Conservation (phyloP, 2,329 filamentous ascomycete genomes). For the Beauveria sp. region DNA sequence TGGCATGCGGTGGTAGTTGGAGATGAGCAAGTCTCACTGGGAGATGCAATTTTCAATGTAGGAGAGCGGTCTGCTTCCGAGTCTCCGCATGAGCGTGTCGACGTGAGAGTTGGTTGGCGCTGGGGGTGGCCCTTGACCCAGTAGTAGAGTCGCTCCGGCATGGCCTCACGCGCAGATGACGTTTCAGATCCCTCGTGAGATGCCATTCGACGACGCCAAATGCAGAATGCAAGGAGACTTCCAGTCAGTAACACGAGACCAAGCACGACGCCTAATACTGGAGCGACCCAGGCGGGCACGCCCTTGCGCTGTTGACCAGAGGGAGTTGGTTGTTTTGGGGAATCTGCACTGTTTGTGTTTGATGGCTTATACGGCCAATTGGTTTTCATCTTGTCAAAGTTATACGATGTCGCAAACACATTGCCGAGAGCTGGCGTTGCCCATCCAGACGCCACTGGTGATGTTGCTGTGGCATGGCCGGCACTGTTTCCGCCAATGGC, state of each 20-base stretch:
- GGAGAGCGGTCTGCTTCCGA: not conserved
- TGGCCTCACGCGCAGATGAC: conserved; percentile 25
- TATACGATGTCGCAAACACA: conserved; percentile 50
- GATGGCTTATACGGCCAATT: conserved; percentile 51
- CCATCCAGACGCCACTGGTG: conserved; percentile 54
- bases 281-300: conserved; percentile 50
- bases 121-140: conserved; percentile 43
- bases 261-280: conserved; percentile 55
- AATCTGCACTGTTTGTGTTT: conserved; percentile 13
- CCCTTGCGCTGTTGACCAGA: conserved; percentile 23
- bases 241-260: conserved; percentile 49
- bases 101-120: not conserved
- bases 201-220: conserved; percentile 36
- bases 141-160: conserved; percentile 36
- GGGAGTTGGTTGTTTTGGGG: conserved; percentile 14
- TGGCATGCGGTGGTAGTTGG: conserved; percentile 6
- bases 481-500: conserved; percentile 59
- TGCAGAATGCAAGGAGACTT: conserved; percentile 41
- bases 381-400: conserved; percentile 45
- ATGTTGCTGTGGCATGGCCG: conserved; percentile 63
- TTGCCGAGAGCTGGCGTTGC: conserved; percentile 36
- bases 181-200: not conserved
- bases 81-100: not conserved
- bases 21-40: not conserved
- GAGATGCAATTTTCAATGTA: not conserved